These are phyloP conservation scores for Anaeromyces robustus DNA, from an alignment of 192 early-diverging fungal species.

Conservation along the genomic window DNA sequence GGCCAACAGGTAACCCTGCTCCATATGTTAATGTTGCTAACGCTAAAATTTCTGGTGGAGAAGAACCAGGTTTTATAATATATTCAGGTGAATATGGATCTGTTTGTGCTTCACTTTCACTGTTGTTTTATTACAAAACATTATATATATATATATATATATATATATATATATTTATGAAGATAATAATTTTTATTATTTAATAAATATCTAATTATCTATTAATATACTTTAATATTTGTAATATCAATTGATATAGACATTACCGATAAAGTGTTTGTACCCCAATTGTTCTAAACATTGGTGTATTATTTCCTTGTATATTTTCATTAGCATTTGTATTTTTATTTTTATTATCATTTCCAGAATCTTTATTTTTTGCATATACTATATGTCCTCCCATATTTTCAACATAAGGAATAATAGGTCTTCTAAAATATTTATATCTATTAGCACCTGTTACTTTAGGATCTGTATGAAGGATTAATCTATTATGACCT, in stretches of 20 bases:
- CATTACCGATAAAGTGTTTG: constrained; percentile 34
- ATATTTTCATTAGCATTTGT: neutral
- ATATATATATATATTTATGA: no score
- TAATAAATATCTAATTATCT: no score
- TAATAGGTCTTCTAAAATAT: constrained; percentile 39
- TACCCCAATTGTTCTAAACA: constrained; percentile 20
- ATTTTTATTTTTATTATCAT: neutral
- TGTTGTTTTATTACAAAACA: constrained; percentile 3
- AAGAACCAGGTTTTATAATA: constrained; percentile 13
- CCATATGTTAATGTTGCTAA: constrained; percentile 35
- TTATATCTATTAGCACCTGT: constrained; percentile 33
- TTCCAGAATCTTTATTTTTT: neutral
- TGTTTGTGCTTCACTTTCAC: constrained; percentile 40
- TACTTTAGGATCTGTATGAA: constrained; percentile 14
- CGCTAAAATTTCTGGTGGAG: constrained; percentile 36
- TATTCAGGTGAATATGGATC: constrained; percentile 49
- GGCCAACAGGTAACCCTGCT: constrained; percentile 29
- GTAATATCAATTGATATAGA: neutral
- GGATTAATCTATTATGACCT: constrained; percentile 22
- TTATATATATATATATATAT: no score
- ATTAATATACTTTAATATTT: no score
- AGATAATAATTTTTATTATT: no score
- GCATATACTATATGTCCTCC: constrained; percentile 38
- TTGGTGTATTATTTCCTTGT: constrained; percentile 8
- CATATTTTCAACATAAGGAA: constrained; percentile 34